Conservation (phyloP, 2,329 filamentous ascomycete species). For the Talaromyces atroroseus region DNA sequence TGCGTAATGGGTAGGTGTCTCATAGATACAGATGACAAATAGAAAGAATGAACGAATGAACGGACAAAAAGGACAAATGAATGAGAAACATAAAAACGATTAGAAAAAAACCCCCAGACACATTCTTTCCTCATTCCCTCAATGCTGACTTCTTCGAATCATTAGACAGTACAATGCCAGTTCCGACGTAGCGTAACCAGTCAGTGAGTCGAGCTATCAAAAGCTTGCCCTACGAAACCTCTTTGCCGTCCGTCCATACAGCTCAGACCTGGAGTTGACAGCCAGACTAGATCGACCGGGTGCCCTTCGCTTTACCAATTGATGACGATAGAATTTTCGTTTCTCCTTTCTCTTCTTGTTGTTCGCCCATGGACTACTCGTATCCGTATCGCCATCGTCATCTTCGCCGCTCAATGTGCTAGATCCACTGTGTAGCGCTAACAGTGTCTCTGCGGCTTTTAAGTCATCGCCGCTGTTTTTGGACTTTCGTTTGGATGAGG, state of each 20-base stretch:
- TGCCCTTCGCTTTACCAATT: not conserved
- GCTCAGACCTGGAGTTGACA: not conserved
- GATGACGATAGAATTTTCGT: not conserved
- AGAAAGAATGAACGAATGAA: not conserved
- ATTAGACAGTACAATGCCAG: not conserved
- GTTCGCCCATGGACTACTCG: conserved; percentile 6
- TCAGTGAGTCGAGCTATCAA: conserved; percentile 8
- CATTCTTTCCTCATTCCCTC: not conserved
- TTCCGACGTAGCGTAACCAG: not conserved
- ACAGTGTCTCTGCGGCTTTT: conserved; percentile 7
- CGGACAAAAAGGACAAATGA: not conserved
- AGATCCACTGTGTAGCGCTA: conserved; percentile 10
- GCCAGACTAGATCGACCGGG: not conserved
- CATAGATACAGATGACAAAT: not conserved
- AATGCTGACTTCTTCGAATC: not conserved
- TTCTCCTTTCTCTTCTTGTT: not conserved
- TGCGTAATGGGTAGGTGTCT: not conserved
- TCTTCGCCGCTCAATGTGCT: conserved; percentile 6
- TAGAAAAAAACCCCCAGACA: too few species aligned
- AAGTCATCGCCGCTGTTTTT: conserved; percentile 2
- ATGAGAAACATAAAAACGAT: not conserved
- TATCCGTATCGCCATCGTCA: not conserved
- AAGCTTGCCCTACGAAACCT: conserved; percentile 11
- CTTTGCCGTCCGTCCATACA: conserved; percentile 1
- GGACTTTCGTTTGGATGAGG: not conserved